Evolutionary conservation across 352 stramenopile genomes (phyloP), one percentile per base, ranked within the genome.

Genomic region (Pseudoperonospora humuli): DNA sequence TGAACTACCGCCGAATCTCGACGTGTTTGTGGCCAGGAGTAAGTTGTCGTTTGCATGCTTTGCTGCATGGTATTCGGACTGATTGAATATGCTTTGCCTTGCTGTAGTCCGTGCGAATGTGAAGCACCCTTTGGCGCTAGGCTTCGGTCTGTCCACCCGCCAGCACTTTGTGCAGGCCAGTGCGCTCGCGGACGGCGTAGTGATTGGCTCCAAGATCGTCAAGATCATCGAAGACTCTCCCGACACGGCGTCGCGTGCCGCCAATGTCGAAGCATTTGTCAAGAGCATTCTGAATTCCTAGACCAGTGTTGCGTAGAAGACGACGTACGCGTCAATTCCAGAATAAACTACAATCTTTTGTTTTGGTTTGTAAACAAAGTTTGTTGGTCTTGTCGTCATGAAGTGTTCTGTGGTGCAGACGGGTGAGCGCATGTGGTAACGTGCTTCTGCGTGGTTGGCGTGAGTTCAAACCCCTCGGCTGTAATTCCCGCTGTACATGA

Each of bases 141-240:
- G 96, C 39, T 99, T 99, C 64, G 96, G 96, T 18, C 91, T 99
- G 32, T 98, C 90, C 24, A 97, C 73, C 29, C 86, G 88, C 20
- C 64, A 97, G 41, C 89, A 97, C 56, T 90, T 93, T 33, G 32
- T 84, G 14, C 81, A 96, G 67, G 95, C 97, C 1, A 84, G 91
- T 38, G 73, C 79, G 26, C 72, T 98, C 18, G 92, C 93, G 8
- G 93, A 97, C 36, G 84, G 82, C 27, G 77, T 90, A 28, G 83
- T 95, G 50, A 94, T 95, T 59, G 82, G 84, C 42, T 93, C 81
- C 24, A 87, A 83, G 56, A 74, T 93, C 50, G 83, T 88, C 59
- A 87, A 93, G 49, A 60, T 89, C 39, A 93, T 93, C 35, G 78
- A 90, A 41, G 69, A 71, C 18, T 59, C 77, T 19, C 62, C 70